phyloP scores from a whole-genome alignment of 225 moss, liverwort and hornwort genomes.

The Straminergon stramineum region DNA sequence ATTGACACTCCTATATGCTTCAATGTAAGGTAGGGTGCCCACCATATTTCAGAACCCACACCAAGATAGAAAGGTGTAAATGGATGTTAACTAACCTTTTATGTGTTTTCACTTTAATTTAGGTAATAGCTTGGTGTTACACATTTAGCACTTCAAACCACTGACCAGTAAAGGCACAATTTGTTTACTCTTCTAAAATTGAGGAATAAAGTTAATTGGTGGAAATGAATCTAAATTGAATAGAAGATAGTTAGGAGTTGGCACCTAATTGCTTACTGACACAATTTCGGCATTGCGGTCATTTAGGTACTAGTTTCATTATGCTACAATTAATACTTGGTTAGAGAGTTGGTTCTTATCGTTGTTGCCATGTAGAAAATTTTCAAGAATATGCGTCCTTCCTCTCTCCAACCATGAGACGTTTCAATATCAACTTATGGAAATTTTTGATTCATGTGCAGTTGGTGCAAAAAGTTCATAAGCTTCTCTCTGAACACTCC shows the following conservation, averaged over 20 bases:
- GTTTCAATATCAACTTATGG: not conserved
- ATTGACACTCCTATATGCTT: not conserved
- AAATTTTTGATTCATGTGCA: conserved; percentile 14
- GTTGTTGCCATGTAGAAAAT: not conserved
- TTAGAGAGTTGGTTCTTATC: not conserved
- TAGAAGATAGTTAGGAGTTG: not conserved
- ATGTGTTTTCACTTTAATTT: not conserved
- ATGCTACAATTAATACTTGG: not conserved
- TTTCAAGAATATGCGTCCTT: not conserved
- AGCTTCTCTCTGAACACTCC: conserved; percentile 52
- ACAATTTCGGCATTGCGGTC: not conserved
- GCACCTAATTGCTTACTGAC: not conserved
- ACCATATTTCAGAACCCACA: not conserved
- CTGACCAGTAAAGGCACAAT: not conserved
- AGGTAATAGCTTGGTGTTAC: not conserved
- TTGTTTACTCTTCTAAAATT: not conserved
- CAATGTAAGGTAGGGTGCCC: not conserved
- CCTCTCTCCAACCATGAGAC: not conserved
- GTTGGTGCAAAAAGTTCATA: conserved; percentile 70
- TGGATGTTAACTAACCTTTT: not conserved
- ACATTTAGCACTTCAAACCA: not conserved
- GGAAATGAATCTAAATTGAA: not conserved
- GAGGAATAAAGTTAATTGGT: not conserved
- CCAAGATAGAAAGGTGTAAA: not conserved
- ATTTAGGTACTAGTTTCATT: not conserved